Conservation (phyloP, 2,329 filamentous ascomycete genomes). For the Ceratocystis variospora region DNA sequence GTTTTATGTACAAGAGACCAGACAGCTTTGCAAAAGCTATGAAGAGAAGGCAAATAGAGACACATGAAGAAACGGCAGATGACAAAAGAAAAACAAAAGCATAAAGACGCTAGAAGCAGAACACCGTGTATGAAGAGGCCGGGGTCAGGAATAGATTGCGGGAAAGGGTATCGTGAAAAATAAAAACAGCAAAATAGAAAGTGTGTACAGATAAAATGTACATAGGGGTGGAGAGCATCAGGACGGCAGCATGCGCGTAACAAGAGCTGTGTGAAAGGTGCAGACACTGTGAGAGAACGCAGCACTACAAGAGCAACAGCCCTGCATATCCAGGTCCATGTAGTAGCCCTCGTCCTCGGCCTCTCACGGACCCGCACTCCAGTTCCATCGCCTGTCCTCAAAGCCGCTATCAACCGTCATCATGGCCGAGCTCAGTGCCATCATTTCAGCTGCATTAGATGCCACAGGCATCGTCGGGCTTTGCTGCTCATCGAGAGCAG, state of each 20-base stretch:
- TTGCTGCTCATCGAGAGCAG: constrained; percentile 3
- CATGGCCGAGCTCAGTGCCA: constrained; percentile 36
- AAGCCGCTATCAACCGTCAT: constrained; percentile 46
- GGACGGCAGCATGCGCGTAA: background rate
- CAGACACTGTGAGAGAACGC: no score
- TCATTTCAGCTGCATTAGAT: constrained; percentile 13
- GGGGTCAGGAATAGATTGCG: no score
- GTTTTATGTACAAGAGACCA: no score
- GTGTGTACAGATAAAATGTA: background rate
- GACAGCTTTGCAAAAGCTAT: background rate
- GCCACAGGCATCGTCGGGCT: constrained; percentile 2
- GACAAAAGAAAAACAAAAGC: background rate
- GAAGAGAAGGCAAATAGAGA: background rate
- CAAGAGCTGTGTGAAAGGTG: no score
- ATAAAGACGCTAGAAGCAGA: background rate
- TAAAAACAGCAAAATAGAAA: background rate
- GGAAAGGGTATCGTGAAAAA: background rate
- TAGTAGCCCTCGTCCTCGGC: background rate
- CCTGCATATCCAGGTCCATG: background rate
- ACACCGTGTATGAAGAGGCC: background rate
- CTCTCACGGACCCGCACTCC: constrained; percentile 25
- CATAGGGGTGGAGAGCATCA: background rate
- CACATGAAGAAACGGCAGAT: background rate
- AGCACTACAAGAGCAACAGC: background rate
- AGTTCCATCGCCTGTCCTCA: constrained; percentile 45